Evolutionary conservation across 768 basidiomycete genomes (phyloP).

Genomic region (Antrodiella citrinella): DNA sequence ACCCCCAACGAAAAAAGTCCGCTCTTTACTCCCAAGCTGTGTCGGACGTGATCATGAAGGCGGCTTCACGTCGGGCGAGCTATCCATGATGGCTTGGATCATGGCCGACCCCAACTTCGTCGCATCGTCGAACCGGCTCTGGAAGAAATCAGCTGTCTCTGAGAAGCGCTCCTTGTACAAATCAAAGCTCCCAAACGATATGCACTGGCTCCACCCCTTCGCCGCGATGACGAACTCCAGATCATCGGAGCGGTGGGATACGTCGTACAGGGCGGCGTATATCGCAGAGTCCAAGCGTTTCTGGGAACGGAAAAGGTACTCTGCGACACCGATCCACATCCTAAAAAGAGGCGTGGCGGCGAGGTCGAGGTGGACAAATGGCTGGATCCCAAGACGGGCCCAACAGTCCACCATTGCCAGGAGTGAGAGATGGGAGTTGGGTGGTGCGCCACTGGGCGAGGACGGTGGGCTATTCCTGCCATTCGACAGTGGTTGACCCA

Average conservation of each 20-base stretch:
- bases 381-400: constrained; percentile 80
- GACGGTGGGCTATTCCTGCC: constrained; percentile 11
- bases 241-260: constrained; percentile 80
- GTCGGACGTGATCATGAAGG: neutral
- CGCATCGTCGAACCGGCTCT: constrained; percentile 81
- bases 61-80: constrained; percentile 13
- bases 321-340: constrained; percentile 94
- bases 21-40: no score
- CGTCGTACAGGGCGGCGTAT: constrained; percentile 65
- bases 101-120: constrained; percentile 76
- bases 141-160: constrained; percentile 76
- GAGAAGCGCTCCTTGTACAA: constrained; percentile 76
- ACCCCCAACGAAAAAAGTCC: no score
- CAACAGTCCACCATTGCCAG: constrained; percentile 99
- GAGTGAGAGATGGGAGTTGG: constrained; percentile 86
- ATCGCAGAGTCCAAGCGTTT: constrained; percentile 61
- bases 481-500: constrained; percentile 37
- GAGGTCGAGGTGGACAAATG: constrained; percentile 84
- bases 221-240: constrained; percentile 92
- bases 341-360: constrained; percentile 96
- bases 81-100: constrained; percentile 81
- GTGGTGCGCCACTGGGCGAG: constrained; percentile 20
- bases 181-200: constrained; percentile 87
- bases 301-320: constrained; percentile 80
- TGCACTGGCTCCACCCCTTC: constrained; percentile 93